These are phyloP conservation scores for Ambrosia artemisiifolia DNA, from an alignment of 129 eudicot genomes.

Conservation along the genomic window DNA sequence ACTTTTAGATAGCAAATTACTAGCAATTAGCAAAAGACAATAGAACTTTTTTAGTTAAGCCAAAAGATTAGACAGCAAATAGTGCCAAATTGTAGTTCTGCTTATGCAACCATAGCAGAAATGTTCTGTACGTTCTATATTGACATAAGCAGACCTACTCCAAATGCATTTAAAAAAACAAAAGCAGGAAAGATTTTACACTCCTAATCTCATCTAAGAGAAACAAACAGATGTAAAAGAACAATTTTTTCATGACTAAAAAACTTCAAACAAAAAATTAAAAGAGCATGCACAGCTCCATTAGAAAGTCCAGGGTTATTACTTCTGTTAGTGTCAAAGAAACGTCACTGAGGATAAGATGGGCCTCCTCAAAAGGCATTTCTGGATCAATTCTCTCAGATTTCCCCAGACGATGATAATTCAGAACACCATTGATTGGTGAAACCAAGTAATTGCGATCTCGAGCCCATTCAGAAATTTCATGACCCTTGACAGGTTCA, in stretches of 20 bases:
- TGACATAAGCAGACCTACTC: slow-evolving; percentile 11
- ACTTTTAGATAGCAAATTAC: not conserved
- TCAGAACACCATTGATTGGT: slow-evolving; percentile 86
- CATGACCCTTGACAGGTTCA: slow-evolving; percentile 46
- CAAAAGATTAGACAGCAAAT: slow-evolving; percentile 6
- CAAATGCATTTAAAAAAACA: slow-evolving; percentile 1
- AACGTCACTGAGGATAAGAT: slow-evolving; percentile 68
- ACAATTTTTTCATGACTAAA: not conserved
- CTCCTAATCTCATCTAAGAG: slow-evolving; percentile 5
- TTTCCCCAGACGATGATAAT: slow-evolving; percentile 89
- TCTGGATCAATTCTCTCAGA: slow-evolving; percentile 71
- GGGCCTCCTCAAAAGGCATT: slow-evolving; percentile 88
- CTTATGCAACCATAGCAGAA: slow-evolving; percentile 10
- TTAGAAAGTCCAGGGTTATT: slow-evolving; percentile 18
- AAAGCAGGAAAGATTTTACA: slow-evolving; percentile 10
- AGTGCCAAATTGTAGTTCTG: not conserved
- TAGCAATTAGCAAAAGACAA: not conserved
- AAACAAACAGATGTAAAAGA: not conserved
- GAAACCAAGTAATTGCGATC: slow-evolving; percentile 79
- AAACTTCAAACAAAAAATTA: not conserved
- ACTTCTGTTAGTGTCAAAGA: slow-evolving; percentile 89
- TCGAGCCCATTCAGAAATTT: slow-evolving; percentile 57
- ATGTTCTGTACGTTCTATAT: not conserved
- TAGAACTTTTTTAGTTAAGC: not conserved
- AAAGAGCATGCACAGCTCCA: slow-evolving; percentile 10